phyloP scores from a whole-genome alignment of 352 stramenopile species.

The Phytopythium delawarense region DNA sequence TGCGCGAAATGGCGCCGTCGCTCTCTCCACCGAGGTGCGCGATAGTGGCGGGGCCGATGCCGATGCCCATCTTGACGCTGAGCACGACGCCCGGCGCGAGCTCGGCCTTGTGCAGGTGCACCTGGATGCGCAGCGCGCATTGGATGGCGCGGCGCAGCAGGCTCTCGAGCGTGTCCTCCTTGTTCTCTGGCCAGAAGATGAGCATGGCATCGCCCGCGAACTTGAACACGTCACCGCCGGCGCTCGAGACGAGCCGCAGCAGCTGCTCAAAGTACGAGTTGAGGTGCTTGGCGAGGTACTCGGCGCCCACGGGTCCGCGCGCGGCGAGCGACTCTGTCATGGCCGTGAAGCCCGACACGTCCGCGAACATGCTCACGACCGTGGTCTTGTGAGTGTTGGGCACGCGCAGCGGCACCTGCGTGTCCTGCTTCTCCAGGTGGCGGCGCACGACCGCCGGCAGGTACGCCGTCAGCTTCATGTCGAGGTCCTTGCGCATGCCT shows the following conservation, averaged over 20 bases:
- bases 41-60: slow-evolving; percentile 83
- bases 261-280: slow-evolving; percentile 93
- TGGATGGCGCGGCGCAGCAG: slow-evolving; percentile 82
- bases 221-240: slow-evolving; percentile 90
- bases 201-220: slow-evolving; percentile 96
- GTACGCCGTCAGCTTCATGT: slow-evolving; percentile 81
- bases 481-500: slow-evolving; percentile 65
- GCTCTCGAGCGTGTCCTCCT: slow-evolving; percentile 84
- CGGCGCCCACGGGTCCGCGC: slow-evolving; percentile 78
- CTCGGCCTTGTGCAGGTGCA: slow-evolving; percentile 83
- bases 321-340: slow-evolving; percentile 91
- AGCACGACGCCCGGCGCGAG: slow-evolving; percentile 82
- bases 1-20: slow-evolving; percentile 69
- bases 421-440: slow-evolving; percentile 62
- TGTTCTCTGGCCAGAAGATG: slow-evolving; percentile 91
- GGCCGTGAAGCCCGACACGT: slow-evolving; percentile 93
- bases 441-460: slow-evolving; percentile 75
- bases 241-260: slow-evolving; percentile 71
- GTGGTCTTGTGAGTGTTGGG: slow-evolving; percentile 70
- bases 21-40: slow-evolving; percentile 88
- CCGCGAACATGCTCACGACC: slow-evolving; percentile 91
- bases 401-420: slow-evolving; percentile 29
- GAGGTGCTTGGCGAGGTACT: slow-evolving; percentile 89
- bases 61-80: slow-evolving; percentile 94
- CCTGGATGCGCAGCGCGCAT: slow-evolving; percentile 89